Conservation (phyloP, 352 stramenopile species). For the Phytophthora pistaciae region DNA sequence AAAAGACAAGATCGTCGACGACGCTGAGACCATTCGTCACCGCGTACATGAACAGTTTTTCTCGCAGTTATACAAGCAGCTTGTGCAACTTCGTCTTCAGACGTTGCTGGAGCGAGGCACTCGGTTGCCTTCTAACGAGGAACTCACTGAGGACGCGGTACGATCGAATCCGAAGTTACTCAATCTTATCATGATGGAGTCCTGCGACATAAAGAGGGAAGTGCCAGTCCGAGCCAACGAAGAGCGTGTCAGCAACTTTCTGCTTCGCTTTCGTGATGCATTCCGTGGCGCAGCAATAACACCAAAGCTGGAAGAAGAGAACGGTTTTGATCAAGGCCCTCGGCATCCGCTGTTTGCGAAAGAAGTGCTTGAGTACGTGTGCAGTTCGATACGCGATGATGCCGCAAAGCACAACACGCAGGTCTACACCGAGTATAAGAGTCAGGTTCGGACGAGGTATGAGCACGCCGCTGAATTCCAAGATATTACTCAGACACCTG, state of each 20-base stretch:
- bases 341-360: conserved; percentile 29
- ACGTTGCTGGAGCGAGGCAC: conserved; percentile 15
- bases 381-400: conserved; percentile 42
- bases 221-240: conserved; percentile 43
- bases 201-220: conserved; percentile 55
- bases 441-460: conserved; percentile 68
- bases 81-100: conserved; percentile 33
- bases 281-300: conserved; percentile 60
- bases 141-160: conserved; percentile 32
- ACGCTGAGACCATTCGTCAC: conserved; percentile 52
- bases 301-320: conserved; percentile 37
- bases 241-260: conserved; percentile 67
- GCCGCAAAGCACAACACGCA: conserved; percentile 49
- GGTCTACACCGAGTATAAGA: conserved; percentile 58
- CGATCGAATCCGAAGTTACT: conserved; percentile 29
- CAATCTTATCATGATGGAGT: conserved; percentile 65
- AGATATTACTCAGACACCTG: conserved; percentile 64
- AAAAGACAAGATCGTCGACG: conserved; percentile 45
- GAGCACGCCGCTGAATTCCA: conserved; percentile 63
- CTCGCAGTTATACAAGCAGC: conserved; percentile 35
- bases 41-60: conserved; percentile 57
- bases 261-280: conserved; percentile 65
- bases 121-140: conserved; percentile 18
- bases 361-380: conserved; percentile 58
- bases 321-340: conserved; percentile 21